Percentiles rank a stretch among this genome's conserved stretches.
These are phyloP conservation scores for Hortiboletus campestris DNA, from an alignment of 768 basidiomycete genomes.

Conservation along the genomic window DNA sequence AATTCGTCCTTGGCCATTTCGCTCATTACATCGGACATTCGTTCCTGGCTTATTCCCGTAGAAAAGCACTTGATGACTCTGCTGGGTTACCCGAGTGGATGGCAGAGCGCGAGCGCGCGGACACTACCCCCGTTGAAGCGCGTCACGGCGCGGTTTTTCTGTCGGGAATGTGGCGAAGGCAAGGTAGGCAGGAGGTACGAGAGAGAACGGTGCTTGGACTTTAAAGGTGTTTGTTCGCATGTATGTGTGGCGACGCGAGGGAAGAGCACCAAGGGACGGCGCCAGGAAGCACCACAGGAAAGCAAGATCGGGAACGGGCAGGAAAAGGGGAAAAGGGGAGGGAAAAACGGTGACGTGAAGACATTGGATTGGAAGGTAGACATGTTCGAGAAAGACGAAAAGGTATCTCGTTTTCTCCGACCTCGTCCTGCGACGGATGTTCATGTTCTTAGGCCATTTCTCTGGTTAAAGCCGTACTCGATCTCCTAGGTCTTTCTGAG, in stretches of 20 bases:
- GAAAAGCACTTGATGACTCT: slow-evolving; percentile 41
- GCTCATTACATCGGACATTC: slow-evolving; percentile 44
- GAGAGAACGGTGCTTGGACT: slow-evolving; percentile 50
- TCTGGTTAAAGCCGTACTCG: slow-evolving; percentile 40
- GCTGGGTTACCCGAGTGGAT: slow-evolving; percentile 48
- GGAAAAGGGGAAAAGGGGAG: background rate
- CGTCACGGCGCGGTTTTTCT: slow-evolving; percentile 57
- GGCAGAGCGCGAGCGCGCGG: slow-evolving; percentile 48
- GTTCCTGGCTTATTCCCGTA: slow-evolving; percentile 47
- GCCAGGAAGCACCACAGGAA: background rate
- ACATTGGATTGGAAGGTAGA: slow-evolving; percentile 44
- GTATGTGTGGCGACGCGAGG: slow-evolving; percentile 37
- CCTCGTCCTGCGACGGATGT: background rate
- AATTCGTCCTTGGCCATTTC: slow-evolving; percentile 33
- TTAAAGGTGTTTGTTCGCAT: slow-evolving; percentile 58
- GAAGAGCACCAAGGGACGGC: background rate
- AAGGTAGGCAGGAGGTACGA: slow-evolving; percentile 34
- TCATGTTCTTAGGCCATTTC: slow-evolving; percentile 43
- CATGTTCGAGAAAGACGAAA: slow-evolving; percentile 57
- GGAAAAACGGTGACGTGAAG: slow-evolving; percentile 17
- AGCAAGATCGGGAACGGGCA: slow-evolving; percentile 3
- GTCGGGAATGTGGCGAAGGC: slow-evolving; percentile 45
- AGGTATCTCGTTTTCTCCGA: slow-evolving; percentile 36
- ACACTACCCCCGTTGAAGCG: slow-evolving; percentile 56
- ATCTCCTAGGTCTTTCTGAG: slow-evolving; percentile 30